Conservation (phyloP, 306 rosid genomes). For the Inga oerstediana region DNA sequence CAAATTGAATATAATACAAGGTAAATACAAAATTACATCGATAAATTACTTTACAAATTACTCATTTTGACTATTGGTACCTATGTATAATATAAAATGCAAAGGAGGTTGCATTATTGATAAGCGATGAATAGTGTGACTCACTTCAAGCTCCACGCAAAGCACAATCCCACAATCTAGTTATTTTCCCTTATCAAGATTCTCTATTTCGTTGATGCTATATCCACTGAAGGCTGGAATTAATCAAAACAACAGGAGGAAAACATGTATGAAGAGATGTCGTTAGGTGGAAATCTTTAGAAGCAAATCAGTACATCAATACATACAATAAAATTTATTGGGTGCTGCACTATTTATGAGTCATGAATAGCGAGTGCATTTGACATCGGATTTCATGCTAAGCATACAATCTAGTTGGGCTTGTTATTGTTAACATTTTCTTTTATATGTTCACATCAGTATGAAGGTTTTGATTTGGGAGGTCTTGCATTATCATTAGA, state of each 20-base stretch:
- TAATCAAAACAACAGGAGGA: not conserved
- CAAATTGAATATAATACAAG: not conserved
- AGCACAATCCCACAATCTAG: not conserved
- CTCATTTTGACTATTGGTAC: not conserved
- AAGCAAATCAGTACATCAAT: not conserved
- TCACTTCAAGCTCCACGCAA: not conserved
- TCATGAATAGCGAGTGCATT: not conserved
- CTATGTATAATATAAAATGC: not conserved
- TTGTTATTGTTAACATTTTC: not conserved
- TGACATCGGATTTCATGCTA: not conserved
- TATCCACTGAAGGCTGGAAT: not conserved
- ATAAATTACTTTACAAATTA: not conserved
- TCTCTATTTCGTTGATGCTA: not conserved
- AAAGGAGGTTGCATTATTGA: not conserved
- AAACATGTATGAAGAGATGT: not conserved
- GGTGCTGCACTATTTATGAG: not conserved
- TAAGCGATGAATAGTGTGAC: not conserved
- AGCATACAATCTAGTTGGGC: not conserved
- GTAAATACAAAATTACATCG: not conserved
- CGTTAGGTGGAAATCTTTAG: not conserved
- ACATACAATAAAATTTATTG: too few relatives aligned
- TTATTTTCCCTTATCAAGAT: not conserved
- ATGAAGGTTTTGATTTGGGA: not conserved
- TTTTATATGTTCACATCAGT: not conserved
- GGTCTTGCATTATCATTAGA: not conserved